Evolutionary conservation across 176 grass and related monocot genomes (phyloP), one percentile per base, ranked within the genome.

Genomic region (Zizania latifolia): DNA sequence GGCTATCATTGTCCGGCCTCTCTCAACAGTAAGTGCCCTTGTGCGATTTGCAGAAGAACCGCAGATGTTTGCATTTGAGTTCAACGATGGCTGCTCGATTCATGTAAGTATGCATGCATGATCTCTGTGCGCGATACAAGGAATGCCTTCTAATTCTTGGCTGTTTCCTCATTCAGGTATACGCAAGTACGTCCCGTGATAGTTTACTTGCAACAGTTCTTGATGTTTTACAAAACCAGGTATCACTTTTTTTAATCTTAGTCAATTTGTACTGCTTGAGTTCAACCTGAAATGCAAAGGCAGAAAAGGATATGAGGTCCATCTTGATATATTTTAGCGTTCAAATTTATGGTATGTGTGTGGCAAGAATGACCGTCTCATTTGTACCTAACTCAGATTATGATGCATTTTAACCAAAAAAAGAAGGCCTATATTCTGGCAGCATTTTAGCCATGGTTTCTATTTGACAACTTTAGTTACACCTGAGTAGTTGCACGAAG

Each of bases 31-130:
- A 81, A 90, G 63, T 80, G 62, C 88, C 71, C 91, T 99, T 86
- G 89, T 99, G 55, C 89, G 95, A 78, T 99, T 99, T 80, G 91
- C 91, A 13, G 95, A 99, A 92, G 95, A 99, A 77, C 95, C 95
- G 0, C 95, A 99, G 68, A 99, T 99, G 89, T 99, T 99, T 84
- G 95, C 91, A 78, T 85, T 99, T 72, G 95, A 99, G 88, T 99
- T 94, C 84, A 90, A 82, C 86, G 95, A 99, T 70, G 95, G 95
- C 58, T 94, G 88, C 37, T 89, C 91, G 0, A 87, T 94, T 79
- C 92, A 99, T 90, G 95, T 99, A 99, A 94, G 94, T 94, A 72
- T 65, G 61, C 58, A 60, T 37, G 50, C 41, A 80, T 63, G 10
- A 16, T 62, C 33, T 54, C 61, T 74, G 40, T 68, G 15, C 26